phyloP scores from a whole-genome alignment of 2,329 filamentous ascomycete species.

The Claviceps sp. region DNA sequence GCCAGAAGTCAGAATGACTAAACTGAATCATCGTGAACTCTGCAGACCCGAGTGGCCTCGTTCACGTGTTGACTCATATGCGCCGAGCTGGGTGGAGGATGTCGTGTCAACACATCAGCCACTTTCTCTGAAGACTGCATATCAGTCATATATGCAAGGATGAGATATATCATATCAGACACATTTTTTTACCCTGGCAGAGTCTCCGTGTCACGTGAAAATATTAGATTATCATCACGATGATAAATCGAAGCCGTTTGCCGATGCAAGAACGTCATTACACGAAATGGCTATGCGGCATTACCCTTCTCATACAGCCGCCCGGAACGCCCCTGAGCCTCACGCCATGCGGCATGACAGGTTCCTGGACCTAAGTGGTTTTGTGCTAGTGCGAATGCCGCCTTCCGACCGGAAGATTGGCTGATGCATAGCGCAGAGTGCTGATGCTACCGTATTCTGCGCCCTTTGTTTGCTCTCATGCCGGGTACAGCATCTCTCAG shows the following conservation, averaged over 20 bases:
- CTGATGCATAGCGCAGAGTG: not conserved
- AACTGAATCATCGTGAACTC: no score
- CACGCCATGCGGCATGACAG: not conserved
- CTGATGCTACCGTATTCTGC: not conserved
- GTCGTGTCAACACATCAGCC: no score
- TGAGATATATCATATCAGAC: not conserved
- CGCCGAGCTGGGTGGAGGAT: no score
- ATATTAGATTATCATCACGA: not conserved
- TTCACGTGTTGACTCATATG: no score
- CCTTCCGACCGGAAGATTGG: not conserved
- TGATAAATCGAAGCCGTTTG: not conserved
- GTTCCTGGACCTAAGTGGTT: not conserved
- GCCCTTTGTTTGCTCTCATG: not conserved
- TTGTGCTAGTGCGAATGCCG: not conserved
- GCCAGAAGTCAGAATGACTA: no score
- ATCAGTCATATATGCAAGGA: no score
- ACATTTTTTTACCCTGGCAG: not conserved
- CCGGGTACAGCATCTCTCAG: no score
- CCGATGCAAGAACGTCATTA: not conserved
- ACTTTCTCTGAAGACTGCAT: no score
- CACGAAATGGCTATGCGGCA: no score
- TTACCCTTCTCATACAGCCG: not conserved
- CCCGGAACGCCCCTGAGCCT: not conserved
- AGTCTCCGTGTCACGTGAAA: not conserved
- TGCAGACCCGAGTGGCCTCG: no score